Evolutionary conservation across 2,329 filamentous ascomycete genomes (phyloP).

Genomic region (Ceratocystis variospora): DNA sequence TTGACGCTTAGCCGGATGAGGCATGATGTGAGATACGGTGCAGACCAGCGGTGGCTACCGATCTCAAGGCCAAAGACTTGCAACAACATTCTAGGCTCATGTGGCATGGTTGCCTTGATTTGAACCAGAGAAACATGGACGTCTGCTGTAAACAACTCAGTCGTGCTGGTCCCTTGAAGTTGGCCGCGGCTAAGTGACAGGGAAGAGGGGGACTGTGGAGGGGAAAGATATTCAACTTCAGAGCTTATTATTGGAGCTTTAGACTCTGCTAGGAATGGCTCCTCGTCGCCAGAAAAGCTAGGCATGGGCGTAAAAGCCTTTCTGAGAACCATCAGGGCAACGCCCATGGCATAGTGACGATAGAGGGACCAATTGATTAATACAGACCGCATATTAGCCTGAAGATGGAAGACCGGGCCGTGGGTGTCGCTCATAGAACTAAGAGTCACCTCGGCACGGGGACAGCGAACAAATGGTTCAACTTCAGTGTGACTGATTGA

Average conservation of each 20-base stretch:
- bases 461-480: slow-evolving; percentile 75
- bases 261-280: slow-evolving; percentile 13
- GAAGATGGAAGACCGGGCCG: slow-evolving; percentile 76
- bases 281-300: slow-evolving; percentile 13
- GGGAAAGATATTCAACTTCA: slow-evolving; percentile 27
- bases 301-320: slow-evolving; percentile 22
- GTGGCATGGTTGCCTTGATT: slow-evolving; percentile 75
- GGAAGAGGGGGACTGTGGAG: slow-evolving; percentile 23
- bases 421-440: slow-evolving; percentile 76
- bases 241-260: slow-evolving; percentile 20
- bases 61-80: slow-evolving; percentile 73
- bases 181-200: slow-evolving; percentile 12
- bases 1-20: slow-evolving; percentile 77
- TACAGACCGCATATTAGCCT: slow-evolving; percentile 65
- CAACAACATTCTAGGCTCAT: slow-evolving; percentile 81
- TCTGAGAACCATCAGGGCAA: slow-evolving; percentile 60
- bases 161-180: slow-evolving; percentile 19
- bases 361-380: slow-evolving; percentile 84
- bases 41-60: slow-evolving; percentile 75
- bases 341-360: slow-evolving; percentile 76
- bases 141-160: slow-evolving; percentile 68
- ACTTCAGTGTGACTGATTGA: slow-evolving; percentile 69
- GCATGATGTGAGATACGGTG: slow-evolving; percentile 64
- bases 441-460: slow-evolving; percentile 74
- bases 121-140: slow-evolving; percentile 71